A percentile compares a stretch with the other conserved stretches of the same genome.
Conservation (phyloP, 2,329 filamentous ascomycete genomes). For the Penicillium sp. region DNA sequence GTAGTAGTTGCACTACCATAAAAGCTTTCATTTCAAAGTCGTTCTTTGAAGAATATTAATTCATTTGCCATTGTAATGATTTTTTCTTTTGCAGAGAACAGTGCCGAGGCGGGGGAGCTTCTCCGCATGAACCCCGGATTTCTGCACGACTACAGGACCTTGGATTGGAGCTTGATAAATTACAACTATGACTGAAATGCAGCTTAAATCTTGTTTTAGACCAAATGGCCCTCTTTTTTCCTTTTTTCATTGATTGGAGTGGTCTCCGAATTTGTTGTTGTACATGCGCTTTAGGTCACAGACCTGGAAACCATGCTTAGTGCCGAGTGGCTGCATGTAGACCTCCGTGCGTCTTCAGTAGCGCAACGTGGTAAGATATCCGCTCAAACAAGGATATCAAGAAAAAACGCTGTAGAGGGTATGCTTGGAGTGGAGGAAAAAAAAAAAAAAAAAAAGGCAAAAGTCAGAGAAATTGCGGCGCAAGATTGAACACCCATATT, state of each 20-base stretch:
- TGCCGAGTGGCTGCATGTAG: not conserved
- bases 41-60: too few relatives aligned
- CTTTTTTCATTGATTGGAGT: conserved; percentile 21
- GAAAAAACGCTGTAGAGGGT: conserved; percentile 24
- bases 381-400: conserved; percentile 18
- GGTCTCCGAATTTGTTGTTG: conserved; percentile 15
- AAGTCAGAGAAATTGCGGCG: not conserved
- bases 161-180: not conserved
- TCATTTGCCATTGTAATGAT: too few relatives aligned
- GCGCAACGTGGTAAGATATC: conserved; percentile 8
- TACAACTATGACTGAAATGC: not conserved
- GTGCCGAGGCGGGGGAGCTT: not conserved
- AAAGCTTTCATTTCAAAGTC: too few relatives aligned
- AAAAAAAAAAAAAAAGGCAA: conserved; percentile 5
- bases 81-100: too few relatives aligned
- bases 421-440: conserved; percentile 15
- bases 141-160: not conserved
- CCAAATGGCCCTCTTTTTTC: conserved; percentile 24
- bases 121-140: not conserved
- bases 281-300: conserved; percentile 13
- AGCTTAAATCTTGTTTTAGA: conserved; percentile 3
- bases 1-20: too few relatives aligned
- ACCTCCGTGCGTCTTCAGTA: conserved; percentile 7
- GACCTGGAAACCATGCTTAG: not conserved
- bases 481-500: conserved; percentile 23